A percentile compares a stretch with the other conserved stretches of the same genome.
phyloP scores from a whole-genome alignment of 1,284 basidiomycete genomes.

The Cerioporus squamosus region DNA sequence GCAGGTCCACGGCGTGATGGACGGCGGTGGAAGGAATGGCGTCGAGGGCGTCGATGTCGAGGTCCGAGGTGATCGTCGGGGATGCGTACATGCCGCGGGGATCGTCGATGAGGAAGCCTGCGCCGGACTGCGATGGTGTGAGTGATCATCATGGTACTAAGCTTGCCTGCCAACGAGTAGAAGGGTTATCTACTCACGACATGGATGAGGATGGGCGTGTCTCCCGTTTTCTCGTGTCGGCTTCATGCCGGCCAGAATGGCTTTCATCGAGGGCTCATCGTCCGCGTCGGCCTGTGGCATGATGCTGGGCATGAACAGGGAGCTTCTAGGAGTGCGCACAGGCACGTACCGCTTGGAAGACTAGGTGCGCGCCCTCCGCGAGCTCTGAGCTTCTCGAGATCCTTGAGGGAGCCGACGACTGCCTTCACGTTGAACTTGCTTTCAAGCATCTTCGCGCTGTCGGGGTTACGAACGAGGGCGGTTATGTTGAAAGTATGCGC shows the following conservation, averaged over 20 bases:
- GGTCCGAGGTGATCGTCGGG: constrained; percentile 44
- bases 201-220: constrained; percentile 16
- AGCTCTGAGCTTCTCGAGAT: constrained; percentile 18
- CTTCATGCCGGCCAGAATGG: constrained; percentile 19
- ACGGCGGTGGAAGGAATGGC: constrained; percentile 33
- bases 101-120: constrained; percentile 34
- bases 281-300: constrained; percentile 44
- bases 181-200: constrained; percentile 7
- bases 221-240: constrained; percentile 8
- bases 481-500: constrained; percentile 18
- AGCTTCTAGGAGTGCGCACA: constrained; percentile 35
- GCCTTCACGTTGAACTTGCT: constrained; percentile 28
- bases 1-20: constrained; percentile 37
- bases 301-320: constrained; percentile 19
- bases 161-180: too few relatives aligned
- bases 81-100: too few relatives aligned
- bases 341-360: constrained; percentile 15
- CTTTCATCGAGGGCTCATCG: constrained; percentile 24
- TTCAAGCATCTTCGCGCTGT: constrained; percentile 23
- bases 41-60: constrained; percentile 38
- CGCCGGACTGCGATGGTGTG: constrained; percentile 30
- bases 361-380: constrained; percentile 21
- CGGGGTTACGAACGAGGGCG: constrained; percentile 18
- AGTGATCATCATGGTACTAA: constrained; percentile 6
- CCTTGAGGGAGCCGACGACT: constrained; percentile 24